phyloP scores from a whole-genome alignment of 306 rosid species.

The cucumber (Cucumis sativus) region Cucumber_9930_V3 NC_026656.2:2000501-2001000 shows the following conservation, averaged over 20 bases:
- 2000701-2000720: neutral
- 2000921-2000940: slow-evolving; percentile 84
- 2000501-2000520: slow-evolving; percentile 83
- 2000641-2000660: neutral
- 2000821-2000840: neutral
- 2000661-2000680: neutral
- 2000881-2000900: slow-evolving; percentile 30
- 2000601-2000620: neutral
- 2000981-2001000: slow-evolving; percentile 82
- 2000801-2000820: neutral
- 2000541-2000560: neutral
- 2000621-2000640: neutral
- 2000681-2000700: neutral
- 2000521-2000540: neutral
- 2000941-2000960: slow-evolving; percentile 72
- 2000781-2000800: neutral
- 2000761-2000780: neutral
- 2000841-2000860: neutral
- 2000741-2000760: neutral
- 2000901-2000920: slow-evolving; percentile 63
- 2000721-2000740: neutral
- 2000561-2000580: neutral
- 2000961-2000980: slow-evolving; percentile 79
- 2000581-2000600: neutral
- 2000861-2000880: neutral